A percentile compares a stretch with the other conserved stretches of the same genome.
phyloP scores from a whole-genome alignment of 2,329 filamentous ascomycete species.

The Aspergillus awamori region DNA sequence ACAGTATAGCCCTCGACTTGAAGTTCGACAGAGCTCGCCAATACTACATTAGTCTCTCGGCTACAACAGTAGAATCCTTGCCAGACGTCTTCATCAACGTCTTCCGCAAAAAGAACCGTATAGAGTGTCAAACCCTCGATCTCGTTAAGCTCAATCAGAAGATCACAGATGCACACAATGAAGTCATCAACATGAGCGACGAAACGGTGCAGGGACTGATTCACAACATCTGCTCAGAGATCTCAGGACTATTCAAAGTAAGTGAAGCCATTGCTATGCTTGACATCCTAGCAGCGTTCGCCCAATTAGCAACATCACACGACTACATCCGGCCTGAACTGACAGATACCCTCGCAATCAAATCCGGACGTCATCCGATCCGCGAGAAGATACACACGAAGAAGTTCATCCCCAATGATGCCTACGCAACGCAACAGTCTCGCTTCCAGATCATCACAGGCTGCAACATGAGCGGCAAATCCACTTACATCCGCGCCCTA shows the following conservation, averaged over 20 bases:
- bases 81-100: constrained; percentile 77
- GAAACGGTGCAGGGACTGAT: constrained; percentile 72
- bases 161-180: constrained; percentile 78
- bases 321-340: constrained; percentile 72
- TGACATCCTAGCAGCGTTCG: constrained; percentile 82
- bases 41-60: constrained; percentile 73
- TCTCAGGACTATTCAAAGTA: constrained; percentile 76
- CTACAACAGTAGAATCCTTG: constrained; percentile 63
- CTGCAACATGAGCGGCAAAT: constrained; percentile 98
- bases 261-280: constrained; percentile 84
- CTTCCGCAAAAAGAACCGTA: constrained; percentile 68
- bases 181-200: constrained; percentile 83
- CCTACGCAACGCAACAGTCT: constrained; percentile 76
- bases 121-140: constrained; percentile 86
- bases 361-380: constrained; percentile 76
- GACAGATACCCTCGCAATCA: constrained; percentile 69
- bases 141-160: constrained; percentile 79
- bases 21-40: constrained; percentile 77
- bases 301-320: constrained; percentile 68
- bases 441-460: constrained; percentile 93
- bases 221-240: constrained; percentile 68
- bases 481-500: constrained; percentile 86
- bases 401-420: constrained; percentile 84
- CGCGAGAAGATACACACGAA: constrained; percentile 70
- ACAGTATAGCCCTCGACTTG: constrained; percentile 65